Evolutionary conservation across 495 filamentous ascomycete species (phyloP).

Genomic region (Lasiosphaeris hirsuta): DNA sequence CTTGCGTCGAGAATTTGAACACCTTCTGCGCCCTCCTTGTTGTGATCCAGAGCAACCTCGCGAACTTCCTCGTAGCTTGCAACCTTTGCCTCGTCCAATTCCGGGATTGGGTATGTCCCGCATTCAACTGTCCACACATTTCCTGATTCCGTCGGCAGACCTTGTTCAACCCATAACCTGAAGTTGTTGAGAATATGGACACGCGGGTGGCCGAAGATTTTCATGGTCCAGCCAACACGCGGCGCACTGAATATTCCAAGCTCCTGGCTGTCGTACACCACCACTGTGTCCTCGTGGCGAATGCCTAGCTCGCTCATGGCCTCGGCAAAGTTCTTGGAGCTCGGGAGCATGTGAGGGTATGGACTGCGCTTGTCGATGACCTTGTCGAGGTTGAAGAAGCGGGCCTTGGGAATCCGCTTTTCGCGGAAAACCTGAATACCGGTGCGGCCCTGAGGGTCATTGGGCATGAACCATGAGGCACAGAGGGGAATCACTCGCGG

Average conservation of each 20-base stretch:
- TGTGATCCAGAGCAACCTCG: slow-evolving; percentile 66
- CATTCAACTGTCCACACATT: slow-evolving; percentile 61
- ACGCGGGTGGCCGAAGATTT: slow-evolving; percentile 82
- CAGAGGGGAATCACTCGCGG: slow-evolving; percentile 83
- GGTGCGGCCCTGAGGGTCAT: slow-evolving; percentile 66
- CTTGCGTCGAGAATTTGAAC: slow-evolving; percentile 91
- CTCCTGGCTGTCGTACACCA: slow-evolving; percentile 88
- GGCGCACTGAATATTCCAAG: slow-evolving; percentile 92
- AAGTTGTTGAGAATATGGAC: slow-evolving; percentile 96
- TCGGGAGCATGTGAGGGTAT: slow-evolving; percentile 97
- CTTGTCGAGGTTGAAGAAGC: slow-evolving; percentile 96
- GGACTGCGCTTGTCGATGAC: slow-evolving; percentile 82
- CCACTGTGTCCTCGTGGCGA: slow-evolving; percentile 76
- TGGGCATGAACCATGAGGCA: slow-evolving; percentile 94
- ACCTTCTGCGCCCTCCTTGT: slow-evolving; percentile 74
- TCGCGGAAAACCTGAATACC: slow-evolving; percentile 73
- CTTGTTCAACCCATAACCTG: slow-evolving; percentile 79
- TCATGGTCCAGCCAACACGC: slow-evolving; percentile 87
- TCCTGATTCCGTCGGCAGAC: slow-evolving; percentile 74
- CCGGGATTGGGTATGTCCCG: slow-evolving; percentile 52
- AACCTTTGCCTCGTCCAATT: slow-evolving; percentile 47
- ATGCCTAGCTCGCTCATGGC: slow-evolving; percentile 90
- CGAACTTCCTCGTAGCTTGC: slow-evolving; percentile 72
- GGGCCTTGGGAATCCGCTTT: slow-evolving; percentile 74
- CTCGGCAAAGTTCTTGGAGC: slow-evolving; percentile 69